Conservation (phyloP, 2,329 filamentous ascomycete species). For the Penicillium olsonii region DNA sequence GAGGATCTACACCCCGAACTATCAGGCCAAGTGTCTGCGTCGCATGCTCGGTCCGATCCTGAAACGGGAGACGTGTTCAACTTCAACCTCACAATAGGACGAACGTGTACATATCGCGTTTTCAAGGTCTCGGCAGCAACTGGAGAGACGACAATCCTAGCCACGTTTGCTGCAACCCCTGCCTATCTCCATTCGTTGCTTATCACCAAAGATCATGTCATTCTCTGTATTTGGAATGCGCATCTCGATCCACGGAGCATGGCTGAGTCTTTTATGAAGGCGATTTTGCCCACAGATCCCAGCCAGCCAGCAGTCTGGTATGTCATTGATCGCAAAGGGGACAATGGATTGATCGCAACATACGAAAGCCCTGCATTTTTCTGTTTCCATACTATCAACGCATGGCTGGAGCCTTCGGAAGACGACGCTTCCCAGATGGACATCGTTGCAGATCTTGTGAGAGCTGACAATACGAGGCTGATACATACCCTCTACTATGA, state of each 20-base stretch:
- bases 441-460: slow-evolving; percentile 66
- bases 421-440: slow-evolving; percentile 41
- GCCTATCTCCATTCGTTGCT: slow-evolving; percentile 86
- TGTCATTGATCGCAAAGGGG: slow-evolving; percentile 67
- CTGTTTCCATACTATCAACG: slow-evolving; percentile 78
- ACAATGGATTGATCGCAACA: slow-evolving; percentile 65
- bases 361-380: slow-evolving; percentile 71
- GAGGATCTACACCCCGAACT: slow-evolving; percentile 65
- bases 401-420: slow-evolving; percentile 63
- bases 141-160: slow-evolving; percentile 69
- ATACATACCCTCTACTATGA: slow-evolving; percentile 70
- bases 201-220: slow-evolving; percentile 67
- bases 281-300: slow-evolving; percentile 64
- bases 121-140: slow-evolving; percentile 66
- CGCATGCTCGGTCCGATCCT: slow-evolving; percentile 73
- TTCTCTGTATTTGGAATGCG: slow-evolving; percentile 72
- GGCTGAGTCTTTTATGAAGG: slow-evolving; percentile 55
- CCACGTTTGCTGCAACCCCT: slow-evolving; percentile 59
- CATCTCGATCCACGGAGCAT: slow-evolving; percentile 55
- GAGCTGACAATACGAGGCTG: slow-evolving; percentile 66
- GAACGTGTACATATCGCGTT: slow-evolving; percentile 63
- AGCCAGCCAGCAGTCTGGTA: slow-evolving; percentile 66
- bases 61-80: slow-evolving; percentile 76
- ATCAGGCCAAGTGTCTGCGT: slow-evolving; percentile 65
- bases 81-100: slow-evolving; percentile 71